Evolutionary conservation across 2,329 filamentous ascomycete genomes (phyloP).

Genomic region (Exophiala mesophila): DNA sequence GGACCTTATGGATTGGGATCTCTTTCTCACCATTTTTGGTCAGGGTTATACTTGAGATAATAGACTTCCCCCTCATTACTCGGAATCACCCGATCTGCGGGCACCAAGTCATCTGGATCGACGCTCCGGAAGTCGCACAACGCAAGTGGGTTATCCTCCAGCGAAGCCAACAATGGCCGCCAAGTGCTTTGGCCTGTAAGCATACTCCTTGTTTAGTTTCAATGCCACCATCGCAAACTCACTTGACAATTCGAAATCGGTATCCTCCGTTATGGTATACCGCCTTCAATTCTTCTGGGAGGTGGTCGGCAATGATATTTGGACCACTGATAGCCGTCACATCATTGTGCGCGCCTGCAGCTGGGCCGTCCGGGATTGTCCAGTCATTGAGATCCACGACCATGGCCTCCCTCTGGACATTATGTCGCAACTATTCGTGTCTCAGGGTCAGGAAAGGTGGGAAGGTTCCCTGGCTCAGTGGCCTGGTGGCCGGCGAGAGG

Average conservation of each 20-base stretch:
- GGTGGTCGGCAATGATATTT: background rate
- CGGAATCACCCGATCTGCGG: conserved; percentile 28
- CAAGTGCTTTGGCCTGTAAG: conserved; percentile 29
- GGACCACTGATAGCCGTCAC: background rate
- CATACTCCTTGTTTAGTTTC: too few species aligned
- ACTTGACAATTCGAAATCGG: conserved; percentile 6
- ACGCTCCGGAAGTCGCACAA: conserved; percentile 26
- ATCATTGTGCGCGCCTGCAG: conserved; percentile 10
- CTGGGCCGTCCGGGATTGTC: conserved; percentile 7
- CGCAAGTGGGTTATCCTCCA: conserved; percentile 27
- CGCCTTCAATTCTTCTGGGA: background rate
- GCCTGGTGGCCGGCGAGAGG: background rate
- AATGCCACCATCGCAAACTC: too few species aligned
- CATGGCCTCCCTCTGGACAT: too few species aligned
- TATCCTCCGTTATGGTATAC: background rate
- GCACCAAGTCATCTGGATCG: conserved; percentile 22
- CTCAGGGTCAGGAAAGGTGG: too few species aligned
- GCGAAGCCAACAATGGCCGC: conserved; percentile 22
- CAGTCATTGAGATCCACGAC: conserved; percentile 9
- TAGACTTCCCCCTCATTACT: conserved; percentile 26
- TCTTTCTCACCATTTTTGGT: conserved; percentile 24
- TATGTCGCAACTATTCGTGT: too few species aligned
- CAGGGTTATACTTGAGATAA: conserved; percentile 24
- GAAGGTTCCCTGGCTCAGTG: conserved; percentile 1
- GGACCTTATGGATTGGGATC: too few species aligned